These are phyloP conservation scores for Eucalyptus cladocalyx DNA, from an alignment of 345 rosid genomes.

Conservation along the genomic window DNA sequence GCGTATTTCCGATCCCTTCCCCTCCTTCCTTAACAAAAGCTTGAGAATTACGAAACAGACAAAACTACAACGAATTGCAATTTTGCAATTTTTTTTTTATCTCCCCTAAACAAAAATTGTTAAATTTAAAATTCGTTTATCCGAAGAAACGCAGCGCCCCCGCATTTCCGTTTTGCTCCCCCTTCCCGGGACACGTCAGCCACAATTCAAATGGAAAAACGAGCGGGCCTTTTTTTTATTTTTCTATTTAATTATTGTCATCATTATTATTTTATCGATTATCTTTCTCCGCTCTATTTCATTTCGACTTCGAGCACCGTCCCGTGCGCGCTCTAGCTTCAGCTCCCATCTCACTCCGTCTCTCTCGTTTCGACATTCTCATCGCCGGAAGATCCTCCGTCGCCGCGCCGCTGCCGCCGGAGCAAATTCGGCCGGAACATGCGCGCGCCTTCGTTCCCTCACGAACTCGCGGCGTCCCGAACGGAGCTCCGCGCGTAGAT, in stretches of 20 bases:
- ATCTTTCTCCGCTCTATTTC: neutral
- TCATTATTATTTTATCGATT: neutral
- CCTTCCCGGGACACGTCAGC: neutral
- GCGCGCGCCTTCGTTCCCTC: neutral
- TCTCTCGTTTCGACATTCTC: neutral
- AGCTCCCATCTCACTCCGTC: neutral
- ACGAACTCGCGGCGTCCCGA: neutral
- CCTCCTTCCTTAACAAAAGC: neutral
- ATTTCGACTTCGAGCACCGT: neutral
- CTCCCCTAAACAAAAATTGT: neutral
- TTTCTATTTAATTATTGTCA: neutral
- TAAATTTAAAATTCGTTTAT: neutral
- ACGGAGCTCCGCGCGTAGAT: neutral
- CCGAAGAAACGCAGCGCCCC: neutral
- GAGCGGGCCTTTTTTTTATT: neutral
- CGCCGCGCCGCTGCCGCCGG: neutral
- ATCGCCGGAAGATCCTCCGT: neutral
- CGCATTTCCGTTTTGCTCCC: neutral
- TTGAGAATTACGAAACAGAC: neutral
- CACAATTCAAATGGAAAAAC: constrained; percentile 7
- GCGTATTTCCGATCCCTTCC: neutral
- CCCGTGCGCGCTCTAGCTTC: neutral
- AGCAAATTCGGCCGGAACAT: neutral
- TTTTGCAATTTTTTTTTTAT: neutral
- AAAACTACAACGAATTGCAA: neutral